A percentile compares a stretch with the other conserved stretches of the same genome.
phyloP scores from a whole-genome alignment of 192 early-diverging fungal species.

The Coemansia aciculifera region DNA sequence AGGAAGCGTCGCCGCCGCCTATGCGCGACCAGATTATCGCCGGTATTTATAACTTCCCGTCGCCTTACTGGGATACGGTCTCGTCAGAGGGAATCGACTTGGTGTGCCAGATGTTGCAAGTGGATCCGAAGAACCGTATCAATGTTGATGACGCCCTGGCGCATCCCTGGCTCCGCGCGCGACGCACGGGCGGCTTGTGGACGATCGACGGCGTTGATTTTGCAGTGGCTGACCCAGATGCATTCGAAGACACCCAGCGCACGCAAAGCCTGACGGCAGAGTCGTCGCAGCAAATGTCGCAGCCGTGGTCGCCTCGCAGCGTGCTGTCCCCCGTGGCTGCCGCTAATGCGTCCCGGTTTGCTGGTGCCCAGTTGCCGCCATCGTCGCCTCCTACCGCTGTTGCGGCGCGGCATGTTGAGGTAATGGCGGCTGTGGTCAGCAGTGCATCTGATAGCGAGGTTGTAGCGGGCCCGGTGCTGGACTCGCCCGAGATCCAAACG shows the following conservation, averaged over 20 bases:
- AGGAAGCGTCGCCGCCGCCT: constrained; percentile 60
- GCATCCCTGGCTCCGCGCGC: constrained; percentile 59
- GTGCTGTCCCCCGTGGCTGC: constrained; percentile 9
- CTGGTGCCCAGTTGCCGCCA: constrained; percentile 8
- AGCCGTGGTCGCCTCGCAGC: constrained; percentile 14
- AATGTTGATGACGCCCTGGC: constrained; percentile 56
- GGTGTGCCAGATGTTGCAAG: constrained; percentile 54
- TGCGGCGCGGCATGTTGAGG: constrained; percentile 5
- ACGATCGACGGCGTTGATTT: constrained; percentile 32
- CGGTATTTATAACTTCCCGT: constrained; percentile 74
- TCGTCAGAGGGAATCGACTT: constrained; percentile 62
- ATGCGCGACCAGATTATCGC: constrained; percentile 67
- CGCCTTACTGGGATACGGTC: constrained; percentile 77
- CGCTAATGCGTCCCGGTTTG: constrained; percentile 1
- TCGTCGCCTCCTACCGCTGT: constrained; percentile 16
- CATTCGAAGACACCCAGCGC: constrained; percentile 42
- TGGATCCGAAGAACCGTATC: constrained; percentile 53
- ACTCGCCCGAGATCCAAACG: not conserved
- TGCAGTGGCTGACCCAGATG: constrained; percentile 43
- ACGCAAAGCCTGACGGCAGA: constrained; percentile 49
- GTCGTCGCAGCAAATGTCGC: constrained; percentile 31
- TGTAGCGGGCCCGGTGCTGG: not conserved
- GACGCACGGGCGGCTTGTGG: constrained; percentile 29
- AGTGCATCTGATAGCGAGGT: constrained; percentile 33
- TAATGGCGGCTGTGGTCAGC: constrained; percentile 1